Conservation (phyloP, 305 asterid genomes). For the Fraxinus dipetala region DNA sequence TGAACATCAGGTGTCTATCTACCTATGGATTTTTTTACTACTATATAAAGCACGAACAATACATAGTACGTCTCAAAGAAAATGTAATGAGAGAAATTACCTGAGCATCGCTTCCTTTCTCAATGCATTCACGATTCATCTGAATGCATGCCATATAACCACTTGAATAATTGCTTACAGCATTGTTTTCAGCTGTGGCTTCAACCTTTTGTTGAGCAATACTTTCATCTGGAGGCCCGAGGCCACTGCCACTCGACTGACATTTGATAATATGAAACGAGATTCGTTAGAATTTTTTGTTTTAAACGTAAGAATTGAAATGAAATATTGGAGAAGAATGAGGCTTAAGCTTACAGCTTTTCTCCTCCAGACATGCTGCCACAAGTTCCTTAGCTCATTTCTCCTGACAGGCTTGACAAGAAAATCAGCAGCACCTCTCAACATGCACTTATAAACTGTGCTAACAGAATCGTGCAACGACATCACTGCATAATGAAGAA, state of each 20-base stretch:
- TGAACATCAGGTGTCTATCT: not conserved
- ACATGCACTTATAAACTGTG: slow-evolving; percentile 80
- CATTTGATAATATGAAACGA: not conserved
- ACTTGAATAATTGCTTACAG: slow-evolving; percentile 58
- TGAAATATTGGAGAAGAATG: not conserved
- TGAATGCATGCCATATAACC: slow-evolving; percentile 62
- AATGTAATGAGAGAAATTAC: slow-evolving; percentile 20
- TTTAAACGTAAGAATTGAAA: not conserved
- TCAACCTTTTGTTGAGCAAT: slow-evolving; percentile 42
- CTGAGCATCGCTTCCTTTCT: slow-evolving; percentile 61
- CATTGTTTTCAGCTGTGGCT: slow-evolving; percentile 86
- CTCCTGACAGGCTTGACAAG: slow-evolving; percentile 82
- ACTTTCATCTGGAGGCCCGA: slow-evolving; percentile 36
- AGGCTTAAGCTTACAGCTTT: slow-evolving; percentile 54
- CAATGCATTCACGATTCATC: slow-evolving; percentile 66
- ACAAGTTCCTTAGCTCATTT: slow-evolving; percentile 76
- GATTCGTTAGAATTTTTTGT: not conserved
- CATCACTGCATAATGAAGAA: slow-evolving; percentile 61
- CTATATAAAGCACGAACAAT: not conserved
- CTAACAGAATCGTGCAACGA: slow-evolving; percentile 71
- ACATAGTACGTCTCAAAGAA: not conserved
- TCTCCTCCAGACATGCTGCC: slow-evolving; percentile 95
- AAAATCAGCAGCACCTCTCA: slow-evolving; percentile 86
- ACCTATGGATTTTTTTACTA: not conserved
- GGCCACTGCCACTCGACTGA: slow-evolving; percentile 36